phyloP scores from a whole-genome alignment of 495 filamentous ascomycete species.

The Aspergillus sparsus region DNA sequence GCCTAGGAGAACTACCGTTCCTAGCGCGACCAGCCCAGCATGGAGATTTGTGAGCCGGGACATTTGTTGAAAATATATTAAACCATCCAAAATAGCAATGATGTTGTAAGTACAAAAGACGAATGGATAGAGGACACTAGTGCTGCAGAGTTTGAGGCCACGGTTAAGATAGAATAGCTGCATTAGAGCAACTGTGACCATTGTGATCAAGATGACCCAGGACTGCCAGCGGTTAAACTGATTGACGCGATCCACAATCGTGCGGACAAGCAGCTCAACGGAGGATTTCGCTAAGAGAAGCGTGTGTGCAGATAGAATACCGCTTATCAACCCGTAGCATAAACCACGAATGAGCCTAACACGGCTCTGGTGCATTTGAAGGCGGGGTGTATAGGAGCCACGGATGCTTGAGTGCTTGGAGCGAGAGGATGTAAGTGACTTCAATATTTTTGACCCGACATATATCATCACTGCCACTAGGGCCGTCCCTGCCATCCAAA shows the following conservation, averaged over 20 bases:
- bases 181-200: slow-evolving; percentile 79
- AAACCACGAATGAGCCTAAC: slow-evolving; percentile 84
- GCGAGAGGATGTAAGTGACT: slow-evolving; percentile 49
- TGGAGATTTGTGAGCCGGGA: slow-evolving; percentile 72
- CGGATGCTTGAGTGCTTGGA: slow-evolving; percentile 32
- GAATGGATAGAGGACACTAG: slow-evolving; percentile 93
- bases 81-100: slow-evolving; percentile 92
- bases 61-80: slow-evolving; percentile 94
- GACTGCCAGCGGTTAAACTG: slow-evolving; percentile 98
- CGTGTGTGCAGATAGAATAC: slow-evolving; percentile 90
- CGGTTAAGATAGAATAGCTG: slow-evolving; percentile 96
- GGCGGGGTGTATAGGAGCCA: slow-evolving; percentile 47
- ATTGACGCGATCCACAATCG: slow-evolving; percentile 81
- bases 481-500: slow-evolving; percentile 84
- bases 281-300: slow-evolving; percentile 95
- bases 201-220: slow-evolving; percentile 85
- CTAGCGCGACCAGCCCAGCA: slow-evolving; percentile 81
- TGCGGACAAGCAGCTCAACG: slow-evolving; percentile 93
- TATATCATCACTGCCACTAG: slow-evolving; percentile 71
- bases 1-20: slow-evolving; percentile 79
- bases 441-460: slow-evolving; percentile 56
- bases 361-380: slow-evolving; percentile 41
- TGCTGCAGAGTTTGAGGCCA: slow-evolving; percentile 90
- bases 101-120: slow-evolving; percentile 99
- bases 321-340: slow-evolving; percentile 85